Evolutionary conservation across 345 rosid species (phyloP).

Genomic region (Boechera stricta): DNA sequence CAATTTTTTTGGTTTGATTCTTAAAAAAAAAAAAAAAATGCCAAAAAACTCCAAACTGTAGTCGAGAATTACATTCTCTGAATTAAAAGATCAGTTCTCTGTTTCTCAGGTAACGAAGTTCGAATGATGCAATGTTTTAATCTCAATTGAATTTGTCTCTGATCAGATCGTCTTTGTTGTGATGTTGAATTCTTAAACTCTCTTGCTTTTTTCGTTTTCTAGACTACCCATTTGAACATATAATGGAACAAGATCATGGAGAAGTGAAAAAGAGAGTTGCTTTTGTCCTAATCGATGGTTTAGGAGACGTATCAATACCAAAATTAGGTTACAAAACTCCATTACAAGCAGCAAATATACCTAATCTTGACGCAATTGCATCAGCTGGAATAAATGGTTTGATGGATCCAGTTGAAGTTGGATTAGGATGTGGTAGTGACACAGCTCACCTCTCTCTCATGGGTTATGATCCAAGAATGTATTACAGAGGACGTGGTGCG

Average conservation of each 20-base stretch:
- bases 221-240: conserved; percentile 5
- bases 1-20: neutral
- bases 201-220: neutral
- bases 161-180: neutral
- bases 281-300: conserved; percentile 85
- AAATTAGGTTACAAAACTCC: conserved; percentile 79
- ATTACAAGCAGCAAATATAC: conserved; percentile 73
- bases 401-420: conserved; percentile 99
- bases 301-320: conserved; percentile 91
- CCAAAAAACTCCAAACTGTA: conserved; percentile 6
- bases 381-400: conserved; percentile 92
- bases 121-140: no score
- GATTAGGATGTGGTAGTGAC: conserved; percentile 98
- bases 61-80: conserved; percentile 26
- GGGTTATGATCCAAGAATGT: conserved; percentile 92
- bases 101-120: conserved; percentile 28
- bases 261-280: conserved; percentile 74
- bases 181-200: neutral
- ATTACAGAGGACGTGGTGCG: conserved; percentile 93
- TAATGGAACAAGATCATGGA: neutral
- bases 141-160: neutral
- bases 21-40: no score
- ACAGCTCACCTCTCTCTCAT: conserved; percentile 95
- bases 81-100: conserved; percentile 22
- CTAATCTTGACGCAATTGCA: conserved; percentile 84